Base-by-base conservation (phyloP, 2,329 filamentous ascomycete genomes). In the Onygena corvina region DNA sequence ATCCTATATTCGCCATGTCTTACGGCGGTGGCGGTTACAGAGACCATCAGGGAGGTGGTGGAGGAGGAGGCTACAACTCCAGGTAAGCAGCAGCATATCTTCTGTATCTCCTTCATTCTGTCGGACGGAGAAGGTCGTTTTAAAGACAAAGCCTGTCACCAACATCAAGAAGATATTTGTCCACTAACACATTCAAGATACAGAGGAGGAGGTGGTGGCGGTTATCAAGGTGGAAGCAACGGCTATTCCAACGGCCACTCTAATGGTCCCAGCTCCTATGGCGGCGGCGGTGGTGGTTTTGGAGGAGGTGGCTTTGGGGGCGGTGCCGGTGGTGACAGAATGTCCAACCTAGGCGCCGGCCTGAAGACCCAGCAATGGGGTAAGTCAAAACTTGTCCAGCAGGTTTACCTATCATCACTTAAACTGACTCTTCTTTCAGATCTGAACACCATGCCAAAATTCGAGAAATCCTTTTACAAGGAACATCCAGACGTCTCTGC, bases 381-480 rank as follows among this genome's bases (percentile, higher is more conserved):
- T 90, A 73, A 68, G 84, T 76, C 20, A n/a, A n/a, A n/a, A n/a
- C n/a, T n/a, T n/a, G n/a, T n/a, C n/a, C n/a, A n/a, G n/a, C n/a
- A n/a, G n/a, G n/a, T n/a, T n/a, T n/a, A n/a, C n/a, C n/a, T n/a
- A n/a, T n/a, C n/a, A n/a, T n/a, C n/a, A n/a, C n/a, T n/a, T 60
- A 64, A 58, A 67, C 54, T 20, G 46, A 55, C 35, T 50, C 50
- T n/a, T n/a, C 52, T 31, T 46, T 16, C 57, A 92, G 92, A 98
- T 65, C 61, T 92, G 48, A 74, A 67, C 62, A 67, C 81, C 4
- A 64, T 98, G 40, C 90, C 92, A 60, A 96, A 96, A 71, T 98
- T 98, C 72, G 92, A 98, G 67, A 98, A 98, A 73, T 89, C 86
- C 6, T 98, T 98, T 74, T 98, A 98, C 79, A 94, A 96, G 75